Conservation (phyloP, 208 protist species). For the Wallacemonas sp. region DNA sequence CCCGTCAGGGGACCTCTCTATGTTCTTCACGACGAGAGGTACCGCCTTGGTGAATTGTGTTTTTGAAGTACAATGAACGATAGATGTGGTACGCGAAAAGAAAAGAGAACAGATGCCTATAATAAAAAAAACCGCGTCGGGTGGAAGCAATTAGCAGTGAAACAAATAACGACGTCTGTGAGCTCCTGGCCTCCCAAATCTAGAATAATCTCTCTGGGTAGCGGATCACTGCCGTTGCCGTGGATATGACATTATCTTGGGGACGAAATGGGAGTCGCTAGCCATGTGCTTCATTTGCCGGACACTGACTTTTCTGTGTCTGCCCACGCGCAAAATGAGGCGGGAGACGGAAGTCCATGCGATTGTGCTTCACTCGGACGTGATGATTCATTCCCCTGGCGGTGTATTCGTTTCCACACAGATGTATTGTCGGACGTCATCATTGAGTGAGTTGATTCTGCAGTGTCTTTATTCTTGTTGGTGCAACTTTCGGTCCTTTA, state of each 20-base stretch:
- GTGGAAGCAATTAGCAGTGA: not conserved
- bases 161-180: not conserved
- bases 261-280: not conserved
- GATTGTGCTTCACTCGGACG: too few species aligned
- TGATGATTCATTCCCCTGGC: too few species aligned
- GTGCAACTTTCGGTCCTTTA: too few species aligned
- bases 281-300: too few species aligned
- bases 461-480: too few species aligned
- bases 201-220: not conserved
- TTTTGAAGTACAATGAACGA: not conserved
- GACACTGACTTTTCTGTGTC: too few species aligned
- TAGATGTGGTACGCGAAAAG: not conserved
- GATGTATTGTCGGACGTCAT: too few species aligned
- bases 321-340: too few species aligned
- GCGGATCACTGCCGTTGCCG: not conserved
- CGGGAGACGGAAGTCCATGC: too few species aligned
- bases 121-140: not conserved
- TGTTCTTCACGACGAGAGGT: not conserved
- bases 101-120: not conserved
- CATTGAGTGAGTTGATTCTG: too few species aligned
- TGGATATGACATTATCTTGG: not conserved
- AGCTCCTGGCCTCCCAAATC: not conserved
- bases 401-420: too few species aligned
- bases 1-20: not conserved
- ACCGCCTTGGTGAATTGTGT: not conserved